Percentiles rank a stretch among this genome's conserved stretches.
Conservation (phyloP, 2,329 filamentous ascomycete genomes). For the Ophiosphaerella korrae region DNA sequence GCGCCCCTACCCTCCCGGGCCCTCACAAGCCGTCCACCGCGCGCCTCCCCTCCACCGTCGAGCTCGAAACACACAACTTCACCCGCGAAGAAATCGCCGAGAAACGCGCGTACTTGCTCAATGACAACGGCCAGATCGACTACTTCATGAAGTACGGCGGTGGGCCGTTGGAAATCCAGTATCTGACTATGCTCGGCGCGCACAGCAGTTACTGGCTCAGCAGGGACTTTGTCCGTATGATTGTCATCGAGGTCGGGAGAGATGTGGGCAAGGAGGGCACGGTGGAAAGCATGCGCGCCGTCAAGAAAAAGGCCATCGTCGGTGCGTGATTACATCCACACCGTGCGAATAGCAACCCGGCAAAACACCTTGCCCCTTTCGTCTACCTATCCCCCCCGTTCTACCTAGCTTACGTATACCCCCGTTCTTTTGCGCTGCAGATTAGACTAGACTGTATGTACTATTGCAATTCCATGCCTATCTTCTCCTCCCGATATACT, state of each 20-base stretch:
- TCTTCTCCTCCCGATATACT: no score
- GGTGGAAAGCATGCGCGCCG: slow-evolving; percentile 59
- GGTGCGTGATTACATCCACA: not conserved
- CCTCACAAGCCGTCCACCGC: slow-evolving; percentile 34
- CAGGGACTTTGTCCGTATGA: slow-evolving; percentile 84
- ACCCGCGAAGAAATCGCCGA: slow-evolving; percentile 90
- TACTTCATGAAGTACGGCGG: slow-evolving; percentile 83
- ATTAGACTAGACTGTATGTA: no score
- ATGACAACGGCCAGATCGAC: slow-evolving; percentile 96
- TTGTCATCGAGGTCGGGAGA: slow-evolving; percentile 86
- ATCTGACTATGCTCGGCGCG: slow-evolving; percentile 94
- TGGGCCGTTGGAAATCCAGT: slow-evolving; percentile 91
- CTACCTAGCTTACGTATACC: no score
- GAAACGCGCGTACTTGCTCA: slow-evolving; percentile 82
- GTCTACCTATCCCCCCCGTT: not conserved
- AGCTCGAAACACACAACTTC: slow-evolving; percentile 95
- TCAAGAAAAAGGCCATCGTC: slow-evolving; percentile 52
- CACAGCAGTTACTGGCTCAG: slow-evolving; percentile 94
- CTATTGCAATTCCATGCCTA: no score
- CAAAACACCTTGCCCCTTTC: not conserved
- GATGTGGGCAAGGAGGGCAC: slow-evolving; percentile 68
- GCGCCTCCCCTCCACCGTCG: slow-evolving; percentile 63
- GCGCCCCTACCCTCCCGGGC: slow-evolving; percentile 35
- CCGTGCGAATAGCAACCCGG: no score
- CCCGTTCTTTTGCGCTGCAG: no score